Conservation (phyloP, 2,329 filamentous ascomycete genomes). For the Hymenoscyphus scutula region DNA sequence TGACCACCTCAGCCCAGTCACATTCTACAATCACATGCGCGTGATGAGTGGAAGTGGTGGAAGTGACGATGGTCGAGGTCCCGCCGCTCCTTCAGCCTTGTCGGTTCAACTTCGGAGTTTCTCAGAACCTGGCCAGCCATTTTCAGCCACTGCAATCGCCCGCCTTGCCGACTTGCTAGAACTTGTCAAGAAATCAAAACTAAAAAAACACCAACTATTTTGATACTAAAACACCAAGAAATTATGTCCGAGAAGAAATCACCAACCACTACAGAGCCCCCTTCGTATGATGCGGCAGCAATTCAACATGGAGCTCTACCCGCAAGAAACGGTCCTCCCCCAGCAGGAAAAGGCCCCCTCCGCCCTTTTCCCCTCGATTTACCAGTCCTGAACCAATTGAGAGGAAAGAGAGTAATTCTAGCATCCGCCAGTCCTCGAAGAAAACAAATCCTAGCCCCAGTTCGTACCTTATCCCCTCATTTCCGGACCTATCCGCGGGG, state of each 20-base stretch:
- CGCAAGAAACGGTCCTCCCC: constrained; percentile 18
- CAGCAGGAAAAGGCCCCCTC: constrained; percentile 22
- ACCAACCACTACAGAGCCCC: constrained; percentile 18
- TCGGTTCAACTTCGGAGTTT: background rate
- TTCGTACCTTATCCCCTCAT: constrained; percentile 36
- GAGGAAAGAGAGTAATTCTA: constrained; percentile 78
- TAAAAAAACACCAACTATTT: background rate
- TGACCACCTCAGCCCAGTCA: background rate
- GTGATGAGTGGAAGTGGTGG: background rate
- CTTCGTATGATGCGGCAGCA: constrained; percentile 30
- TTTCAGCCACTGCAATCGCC: background rate
- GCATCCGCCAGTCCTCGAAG: constrained; percentile 86
- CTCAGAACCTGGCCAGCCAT: background rate
- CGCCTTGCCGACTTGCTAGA: background rate
- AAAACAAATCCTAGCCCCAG: constrained; percentile 74
- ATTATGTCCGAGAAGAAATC: constrained; percentile 11
- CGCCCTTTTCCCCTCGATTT: constrained; percentile 70
- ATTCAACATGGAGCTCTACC: constrained; percentile 28
- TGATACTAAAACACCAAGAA: background rate
- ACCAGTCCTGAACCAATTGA: constrained; percentile 74
- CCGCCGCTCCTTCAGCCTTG: constrained; percentile 7
- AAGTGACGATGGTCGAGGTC: background rate
- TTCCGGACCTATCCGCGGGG: background rate
- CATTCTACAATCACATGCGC: constrained; percentile 15
- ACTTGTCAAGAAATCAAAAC: background rate